Evolutionary conservation across 2,329 filamentous ascomycete genomes (phyloP), one percentile per base, ranked within the genome.

Genomic region (Paraphoma chrysanthemicola): DNA sequence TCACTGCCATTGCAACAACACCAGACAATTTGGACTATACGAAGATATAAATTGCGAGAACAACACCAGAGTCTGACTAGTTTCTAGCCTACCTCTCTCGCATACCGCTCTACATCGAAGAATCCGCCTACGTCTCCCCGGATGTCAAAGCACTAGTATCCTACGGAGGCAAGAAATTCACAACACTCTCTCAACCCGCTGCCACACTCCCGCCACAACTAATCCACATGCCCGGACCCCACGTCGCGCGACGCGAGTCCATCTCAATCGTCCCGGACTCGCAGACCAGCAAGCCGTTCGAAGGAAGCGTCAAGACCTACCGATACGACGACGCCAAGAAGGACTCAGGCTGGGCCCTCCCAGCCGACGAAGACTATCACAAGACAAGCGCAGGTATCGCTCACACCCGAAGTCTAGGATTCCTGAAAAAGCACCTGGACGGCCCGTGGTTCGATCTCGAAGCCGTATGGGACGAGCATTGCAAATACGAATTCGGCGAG

Each of bases 391-490:
- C 88, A 31, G 80, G 83, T 0, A 78, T 91, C 0, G 82, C 87
- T 0, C 90, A 93, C 69, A 90, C 89, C 0, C 83, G 90, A 1
- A 87, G 81, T 51, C 75, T 92, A 2, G 77, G 81, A 0, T 90
- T 91, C 60, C 67, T 93, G 7, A 92, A 91, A 67, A 82, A 82
- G 5, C 77, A 83, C 1, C 76, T 90, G 2, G 78, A 79, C 0
- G 90, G 90, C 0, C 90, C 90, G 0, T 84, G 82, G 58, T 92
- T 93, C 67, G 88, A 93, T 62, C 83, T 93, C 8, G 91, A 93
- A 69, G 82, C 83, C 1, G 88, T 93, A 47, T 94, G 90, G 90
- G 89, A 92, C 7, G 89, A 93, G 73, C 90, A 94, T 71, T 90
- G 88, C 0, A 82, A 83, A 43, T 89, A 84, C 63, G 89, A 93